Conservation (phyloP, 306 rosid genomes). For the Begonia peltatifolia region DNA sequence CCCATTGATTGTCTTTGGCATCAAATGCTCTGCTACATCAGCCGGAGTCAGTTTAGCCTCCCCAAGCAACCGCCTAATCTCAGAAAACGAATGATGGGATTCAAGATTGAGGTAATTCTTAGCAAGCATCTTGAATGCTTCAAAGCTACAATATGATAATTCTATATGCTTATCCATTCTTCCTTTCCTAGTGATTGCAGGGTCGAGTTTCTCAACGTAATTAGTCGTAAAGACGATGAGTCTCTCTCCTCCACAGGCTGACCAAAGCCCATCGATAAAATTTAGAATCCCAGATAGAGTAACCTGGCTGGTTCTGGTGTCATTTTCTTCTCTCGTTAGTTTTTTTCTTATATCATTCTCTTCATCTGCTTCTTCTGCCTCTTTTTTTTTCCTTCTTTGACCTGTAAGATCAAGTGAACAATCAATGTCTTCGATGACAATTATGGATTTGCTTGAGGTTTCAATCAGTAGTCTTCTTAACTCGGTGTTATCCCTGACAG, state of each 20-base stretch:
- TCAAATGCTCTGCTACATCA: conserved; percentile 58
- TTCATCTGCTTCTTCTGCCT: conserved; percentile 4
- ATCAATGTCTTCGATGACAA: conserved; percentile 31
- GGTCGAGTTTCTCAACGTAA: conserved; percentile 47
- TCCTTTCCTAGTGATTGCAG: conserved; percentile 49
- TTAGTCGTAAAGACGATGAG: conserved; percentile 53
- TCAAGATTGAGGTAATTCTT: conserved; percentile 45
- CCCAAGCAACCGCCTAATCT: conserved; percentile 19
- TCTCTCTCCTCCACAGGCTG: conserved; percentile 63
- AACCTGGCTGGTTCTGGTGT: conserved; percentile 21
- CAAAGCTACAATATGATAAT: conserved; percentile 41
- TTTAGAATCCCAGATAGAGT: conserved; percentile 56
- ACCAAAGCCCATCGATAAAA: conserved; percentile 70
- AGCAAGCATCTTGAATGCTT: conserved; percentile 54
- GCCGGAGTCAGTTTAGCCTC: conserved; percentile 44
- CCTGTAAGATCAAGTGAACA: conserved; percentile 41
- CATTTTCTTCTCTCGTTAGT: conserved; percentile 14
- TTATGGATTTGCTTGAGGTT: conserved; percentile 20
- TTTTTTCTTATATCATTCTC: conserved; percentile 11
- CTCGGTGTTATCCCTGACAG: conserved; percentile 22
- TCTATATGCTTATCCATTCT: conserved; percentile 72
- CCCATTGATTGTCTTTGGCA: conserved; percentile 37
- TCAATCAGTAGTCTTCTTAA: conserved; percentile 24
- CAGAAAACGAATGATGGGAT: conserved; percentile 19
- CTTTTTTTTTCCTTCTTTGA: conserved; percentile 16